Evolutionary conservation across 2,329 filamentous ascomycete genomes (phyloP).

Genomic region (Beauveria varroae): DNA sequence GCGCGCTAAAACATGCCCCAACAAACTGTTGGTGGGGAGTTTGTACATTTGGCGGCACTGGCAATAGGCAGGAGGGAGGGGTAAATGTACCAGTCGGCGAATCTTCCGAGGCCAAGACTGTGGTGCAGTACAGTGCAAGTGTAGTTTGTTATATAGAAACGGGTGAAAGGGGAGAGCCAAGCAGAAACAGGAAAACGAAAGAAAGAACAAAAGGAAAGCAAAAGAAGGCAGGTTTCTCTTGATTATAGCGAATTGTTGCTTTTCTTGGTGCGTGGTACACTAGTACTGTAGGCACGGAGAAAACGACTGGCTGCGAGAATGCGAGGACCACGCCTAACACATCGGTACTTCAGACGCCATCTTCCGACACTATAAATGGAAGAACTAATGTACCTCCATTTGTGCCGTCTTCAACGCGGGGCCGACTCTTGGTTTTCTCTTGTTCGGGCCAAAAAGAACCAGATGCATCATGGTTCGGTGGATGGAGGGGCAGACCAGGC

Average conservation of each 20-base stretch:
- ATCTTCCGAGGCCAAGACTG: background rate
- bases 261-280: no score
- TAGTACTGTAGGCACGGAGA: no score
- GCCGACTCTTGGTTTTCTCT: constrained; percentile 1
- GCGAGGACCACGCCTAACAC: no score
- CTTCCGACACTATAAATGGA: background rate
- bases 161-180: no score
- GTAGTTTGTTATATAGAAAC: no score
- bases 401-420: background rate
- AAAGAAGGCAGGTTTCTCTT: no score
- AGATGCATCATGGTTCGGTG: background rate
- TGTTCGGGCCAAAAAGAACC: background rate
- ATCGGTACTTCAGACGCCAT: background rate
- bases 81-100: background rate
- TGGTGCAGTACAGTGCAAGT: no score
- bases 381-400: background rate
- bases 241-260: no score
- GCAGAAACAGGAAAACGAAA: no score
- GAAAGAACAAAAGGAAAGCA: no score
- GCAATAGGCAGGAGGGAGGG: background rate
- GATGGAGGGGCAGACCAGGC: constrained; percentile 7
- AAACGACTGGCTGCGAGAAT: no score
- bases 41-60: background rate
- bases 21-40: background rate
- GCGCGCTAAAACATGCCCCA: background rate